Base-by-base conservation (phyloP, 306 rosid genomes). In the Arachis hypogaea region DNA sequence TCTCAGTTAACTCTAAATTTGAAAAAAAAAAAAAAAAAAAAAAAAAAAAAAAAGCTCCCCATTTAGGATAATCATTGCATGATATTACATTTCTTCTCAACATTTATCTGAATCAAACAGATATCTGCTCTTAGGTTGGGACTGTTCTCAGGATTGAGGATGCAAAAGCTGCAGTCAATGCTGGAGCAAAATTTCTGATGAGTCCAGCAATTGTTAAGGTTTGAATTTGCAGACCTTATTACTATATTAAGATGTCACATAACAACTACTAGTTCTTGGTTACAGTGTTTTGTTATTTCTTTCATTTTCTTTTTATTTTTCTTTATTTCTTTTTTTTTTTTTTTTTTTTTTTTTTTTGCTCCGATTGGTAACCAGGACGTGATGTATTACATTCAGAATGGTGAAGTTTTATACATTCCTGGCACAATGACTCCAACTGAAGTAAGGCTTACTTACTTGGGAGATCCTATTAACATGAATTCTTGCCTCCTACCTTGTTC, bases 341-440 rank as follows among this genome's bases (percentile, higher is more conserved):
- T 22, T 22, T 1, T n/a, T 75, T 75, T 68, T 63, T 61, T 40
- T 49, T 11, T 41, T 3, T 69, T 65, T 11, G n/a, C 72, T 64
- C 66, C 41, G 61, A 12, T 42, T 63, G 69, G 56, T 68, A 59
- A 12, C 62, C 90, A 93, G 98, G 92, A 84, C 77, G 85, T 91
- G 54, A 68, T 87, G 93, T 80, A 78, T 68, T 78, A 72, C 74
- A 65, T 75, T 63, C 76, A 16, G 63, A 63, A 68, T 74, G 47
- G 72, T 69, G 98, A 88, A 41, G 63, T 84, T 78, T 72, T 93
- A 71, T 93, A 91, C 70, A 91, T 91, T 73, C 98, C 98, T 7
- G 98, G 98, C 33, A 82, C 85, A 66, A 91, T 93, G 98, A 93
- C 93, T 78, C 98, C 98, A 81, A 89, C 98, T 36, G 97, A 93